These are phyloP conservation scores for Crocinoboletus sp. DNA, from an alignment of 1,284 basidiomycete genomes.

Conservation along the genomic window DNA sequence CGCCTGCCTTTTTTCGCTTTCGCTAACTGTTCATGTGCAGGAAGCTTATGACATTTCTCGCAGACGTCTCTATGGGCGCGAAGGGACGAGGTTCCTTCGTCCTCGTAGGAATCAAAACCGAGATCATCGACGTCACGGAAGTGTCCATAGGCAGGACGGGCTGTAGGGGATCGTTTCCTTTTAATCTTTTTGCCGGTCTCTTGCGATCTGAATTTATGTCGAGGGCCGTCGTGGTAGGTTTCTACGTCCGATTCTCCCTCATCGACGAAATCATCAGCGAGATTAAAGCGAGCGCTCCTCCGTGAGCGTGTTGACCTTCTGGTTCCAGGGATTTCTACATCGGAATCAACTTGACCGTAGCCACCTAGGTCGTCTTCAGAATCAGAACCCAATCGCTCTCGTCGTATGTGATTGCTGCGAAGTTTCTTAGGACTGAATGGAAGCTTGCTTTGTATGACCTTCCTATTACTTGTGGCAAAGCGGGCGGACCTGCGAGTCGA, in stretches of 20 bases:
- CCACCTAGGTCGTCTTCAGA: conserved; percentile 37
- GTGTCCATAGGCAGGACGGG: conserved; percentile 62
- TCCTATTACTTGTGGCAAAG: conserved; percentile 9
- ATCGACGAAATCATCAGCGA: conserved; percentile 33
- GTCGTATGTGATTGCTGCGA: conserved; percentile 30
- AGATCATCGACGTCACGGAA: conserved; percentile 57
- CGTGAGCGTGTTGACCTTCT: conserved; percentile 37
- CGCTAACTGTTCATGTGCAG: conserved; percentile 52
- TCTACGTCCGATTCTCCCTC: conserved; percentile 31
- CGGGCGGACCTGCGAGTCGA: conserved; percentile 27
- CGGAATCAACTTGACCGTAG: conserved; percentile 35
- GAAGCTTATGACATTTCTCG: conserved; percentile 62
- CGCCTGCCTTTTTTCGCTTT: conserved; percentile 41
- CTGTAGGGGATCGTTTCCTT: conserved; percentile 39
- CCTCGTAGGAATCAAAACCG: conserved; percentile 52
- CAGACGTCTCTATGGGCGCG: conserved; percentile 58
- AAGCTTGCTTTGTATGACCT: conserved; percentile 31
- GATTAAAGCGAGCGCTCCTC: conserved; percentile 34
- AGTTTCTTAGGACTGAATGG: conserved; percentile 65
- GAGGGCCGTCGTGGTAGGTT: conserved; percentile 31
- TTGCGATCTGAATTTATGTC: conserved; percentile 15
- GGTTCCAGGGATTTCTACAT: conserved; percentile 26
- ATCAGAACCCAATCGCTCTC: conserved; percentile 34
- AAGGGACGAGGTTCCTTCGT: conserved; percentile 52
- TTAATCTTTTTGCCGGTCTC: conserved; percentile 18